Conservation (phyloP, 306 rosid genomes). For the Rubus parviflorus region DNA sequence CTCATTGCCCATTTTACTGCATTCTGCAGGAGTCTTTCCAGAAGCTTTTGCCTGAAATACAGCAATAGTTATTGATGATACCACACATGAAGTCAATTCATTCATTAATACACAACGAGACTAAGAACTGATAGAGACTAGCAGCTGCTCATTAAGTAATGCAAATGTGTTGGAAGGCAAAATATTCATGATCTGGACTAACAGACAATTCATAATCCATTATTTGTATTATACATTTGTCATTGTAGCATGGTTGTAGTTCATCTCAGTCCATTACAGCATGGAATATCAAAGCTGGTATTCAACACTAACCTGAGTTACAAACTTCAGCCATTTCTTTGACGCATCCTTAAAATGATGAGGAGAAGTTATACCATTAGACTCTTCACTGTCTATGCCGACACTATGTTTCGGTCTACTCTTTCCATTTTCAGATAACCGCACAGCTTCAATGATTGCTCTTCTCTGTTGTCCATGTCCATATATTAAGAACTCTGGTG, state of each 20-base stretch:
- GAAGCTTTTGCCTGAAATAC: conserved; percentile 85
- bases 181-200: background rate
- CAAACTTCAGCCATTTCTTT: conserved; percentile 91
- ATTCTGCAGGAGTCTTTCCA: conserved; percentile 66
- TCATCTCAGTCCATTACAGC: background rate
- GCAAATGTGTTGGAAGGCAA: conserved; percentile 1
- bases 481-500: conserved; percentile 82
- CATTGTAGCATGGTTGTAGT: background rate
- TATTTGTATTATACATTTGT: background rate
- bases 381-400: conserved; percentile 41
- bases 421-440: conserved; percentile 60
- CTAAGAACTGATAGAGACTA: conserved; percentile 7
- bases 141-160: conserved; percentile 18
- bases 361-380: conserved; percentile 42
- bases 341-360: conserved; percentile 72
- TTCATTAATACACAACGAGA: background rate
- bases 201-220: background rate
- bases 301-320: conserved; percentile 62
- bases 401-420: conserved; percentile 37
- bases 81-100: background rate
- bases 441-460: conserved; percentile 81
- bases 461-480: conserved; percentile 92
- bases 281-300: background rate
- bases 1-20: conserved; percentile 62
- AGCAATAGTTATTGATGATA: background rate